phyloP scores from a whole-genome alignment of 2,329 filamentous ascomycete genomes.

The Colletotrichum zoysiae region DNA sequence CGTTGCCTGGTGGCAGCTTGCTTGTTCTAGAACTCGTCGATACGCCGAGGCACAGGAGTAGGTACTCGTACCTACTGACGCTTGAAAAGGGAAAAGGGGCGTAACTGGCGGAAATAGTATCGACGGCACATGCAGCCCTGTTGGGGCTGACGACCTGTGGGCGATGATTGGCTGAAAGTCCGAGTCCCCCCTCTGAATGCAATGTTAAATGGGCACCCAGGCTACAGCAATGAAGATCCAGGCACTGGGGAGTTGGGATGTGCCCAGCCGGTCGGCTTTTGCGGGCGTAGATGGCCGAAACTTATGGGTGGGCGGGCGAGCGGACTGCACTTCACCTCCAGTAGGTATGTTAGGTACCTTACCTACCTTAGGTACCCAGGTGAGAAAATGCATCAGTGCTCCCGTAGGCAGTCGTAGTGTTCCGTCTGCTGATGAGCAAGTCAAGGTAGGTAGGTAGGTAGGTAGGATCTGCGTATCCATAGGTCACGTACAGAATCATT shows the following conservation, averaged over 20 bases:
- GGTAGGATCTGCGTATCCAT: neutral
- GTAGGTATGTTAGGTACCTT: too few species aligned
- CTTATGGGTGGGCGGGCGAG: neutral
- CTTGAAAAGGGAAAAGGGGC: constrained; percentile 5
- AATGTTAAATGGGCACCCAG: neutral
- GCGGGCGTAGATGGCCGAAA: constrained; percentile 1
- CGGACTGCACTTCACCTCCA: neutral
- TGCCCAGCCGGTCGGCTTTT: constrained; percentile 5
- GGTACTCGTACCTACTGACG: neutral
- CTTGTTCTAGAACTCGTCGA: neutral
- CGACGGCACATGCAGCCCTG: constrained; percentile 31
- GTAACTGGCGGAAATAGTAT: constrained; percentile 9
- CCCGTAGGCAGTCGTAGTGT: neutral
- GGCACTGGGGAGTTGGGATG: neutral
- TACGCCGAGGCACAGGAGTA: neutral
- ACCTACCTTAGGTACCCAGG: too few species aligned
- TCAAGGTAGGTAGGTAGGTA: neutral
- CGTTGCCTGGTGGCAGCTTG: neutral
- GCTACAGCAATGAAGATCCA: constrained; percentile 7
- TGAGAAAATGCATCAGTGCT: neutral
- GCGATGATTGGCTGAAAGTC: constrained; percentile 16
- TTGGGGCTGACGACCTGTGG: constrained; percentile 11
- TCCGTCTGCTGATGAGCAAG: neutral
- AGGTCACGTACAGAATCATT: neutral
- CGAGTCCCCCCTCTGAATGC: constrained; percentile 11